Evolutionary conservation across 768 basidiomycete genomes (phyloP), one percentile per base, ranked within the genome.

Genomic region (Amylocystis lapponica): DNA sequence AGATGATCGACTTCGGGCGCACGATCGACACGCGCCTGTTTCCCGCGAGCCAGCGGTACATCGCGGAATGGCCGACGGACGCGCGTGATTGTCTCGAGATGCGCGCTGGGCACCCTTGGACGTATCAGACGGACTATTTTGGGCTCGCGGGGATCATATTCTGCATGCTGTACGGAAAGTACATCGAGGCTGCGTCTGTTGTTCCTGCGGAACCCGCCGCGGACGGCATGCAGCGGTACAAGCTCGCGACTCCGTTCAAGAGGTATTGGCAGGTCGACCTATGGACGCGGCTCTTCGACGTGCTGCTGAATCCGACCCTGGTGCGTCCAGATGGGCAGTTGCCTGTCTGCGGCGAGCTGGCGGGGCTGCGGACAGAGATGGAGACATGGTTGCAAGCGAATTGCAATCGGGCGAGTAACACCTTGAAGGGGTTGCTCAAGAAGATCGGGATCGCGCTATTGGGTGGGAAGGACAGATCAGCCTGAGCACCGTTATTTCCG

Each of bases 1-100:
- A 81, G 60, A 65, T 98, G 45, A 97, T 99, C 61, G 96, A 99
- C 66, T 98, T 97, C 65, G 96, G 96, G n/a, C 81, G 95, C 23
- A 81, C 88, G 3, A 83, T 98, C 63, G 95, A 99, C 60, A 83
- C 81, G 27, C 66, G 75, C 11, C 70, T 88, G 27, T 98, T 91
- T 68, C 87, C 91, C 1, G 63, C 69, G 2, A 77, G 71, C 1
- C 95, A 98, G 64, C 72, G 71, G 39, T 99, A 88, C 66, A 65
- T 85, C 39, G 83, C 86, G 2, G 90, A 95, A 51, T 95, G 94
- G 92, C 70, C 80, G 14, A 76, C 83, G 5, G 94, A 98, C 62
- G 85, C 83, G 45, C 76, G 86, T 27, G 96, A 99, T 62, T 99
- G 96, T 66, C 72, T 83, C 45, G 94, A 98, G 70, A 82, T 95